Evolutionary conservation across 2,329 filamentous ascomycete genomes (phyloP).

Genomic region (Aureobasidium pullulans): DNA sequence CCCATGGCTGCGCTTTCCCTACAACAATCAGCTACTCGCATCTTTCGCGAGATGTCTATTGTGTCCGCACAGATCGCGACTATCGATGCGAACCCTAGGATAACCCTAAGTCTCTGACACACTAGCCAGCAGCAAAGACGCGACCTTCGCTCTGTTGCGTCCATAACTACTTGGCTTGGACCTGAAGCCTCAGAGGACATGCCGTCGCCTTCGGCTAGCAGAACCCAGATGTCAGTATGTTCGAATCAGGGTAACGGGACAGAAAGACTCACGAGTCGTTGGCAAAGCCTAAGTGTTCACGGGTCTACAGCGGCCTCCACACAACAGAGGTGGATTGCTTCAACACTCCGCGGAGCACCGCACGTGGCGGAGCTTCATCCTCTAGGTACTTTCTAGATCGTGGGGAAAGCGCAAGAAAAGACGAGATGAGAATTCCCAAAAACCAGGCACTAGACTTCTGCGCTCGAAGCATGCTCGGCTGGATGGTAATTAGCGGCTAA

Average conservation of each 20-base stretch:
- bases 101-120: neutral
- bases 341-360: neutral
- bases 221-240: neutral
- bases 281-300: neutral
- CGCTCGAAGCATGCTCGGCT: too few species aligned
- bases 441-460: neutral
- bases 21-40: neutral
- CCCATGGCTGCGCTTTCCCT: neutral
- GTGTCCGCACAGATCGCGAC: neutral
- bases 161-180: neutral
- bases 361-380: neutral
- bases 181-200: neutral
- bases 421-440: neutral
- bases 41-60: neutral
- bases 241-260: neutral
- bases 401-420: neutral
- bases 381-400: neutral
- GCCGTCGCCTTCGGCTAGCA: neutral
- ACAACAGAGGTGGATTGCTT: neutral
- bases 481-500: neutral
- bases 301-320: neutral
- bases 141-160: neutral
- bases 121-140: neutral
- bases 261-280: neutral
- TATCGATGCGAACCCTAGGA: neutral